These are phyloP conservation scores for Atractiella rhizophila DNA, from an alignment of 768 basidiomycete species.

Conservation along the genomic window DNA sequence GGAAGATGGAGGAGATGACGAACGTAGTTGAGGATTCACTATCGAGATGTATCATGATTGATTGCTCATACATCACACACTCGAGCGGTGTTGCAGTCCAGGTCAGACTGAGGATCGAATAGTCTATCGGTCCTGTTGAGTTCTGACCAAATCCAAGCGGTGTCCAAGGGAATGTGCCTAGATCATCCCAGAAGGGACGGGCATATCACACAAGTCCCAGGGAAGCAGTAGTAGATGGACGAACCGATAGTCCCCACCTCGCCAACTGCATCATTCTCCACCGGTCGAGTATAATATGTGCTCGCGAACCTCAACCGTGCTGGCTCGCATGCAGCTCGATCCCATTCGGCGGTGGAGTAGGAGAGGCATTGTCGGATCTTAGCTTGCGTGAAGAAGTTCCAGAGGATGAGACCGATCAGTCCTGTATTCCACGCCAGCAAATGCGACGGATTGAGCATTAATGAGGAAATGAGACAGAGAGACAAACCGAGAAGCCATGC, in stretches of 20 bases:
- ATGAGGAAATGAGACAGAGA: too few species aligned
- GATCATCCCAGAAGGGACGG: too few species aligned
- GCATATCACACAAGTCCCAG: too few species aligned
- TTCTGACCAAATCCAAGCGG: conserved; percentile 1
- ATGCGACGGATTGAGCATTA: too few species aligned
- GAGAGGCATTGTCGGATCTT: conserved; percentile 1
- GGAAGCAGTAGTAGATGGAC: too few species aligned
- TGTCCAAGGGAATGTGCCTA: conserved; percentile 7
- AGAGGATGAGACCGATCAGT: background rate
- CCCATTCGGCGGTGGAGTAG: background rate
- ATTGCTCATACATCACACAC: conserved; percentile 7
- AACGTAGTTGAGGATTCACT: background rate
- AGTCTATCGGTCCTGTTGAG: conserved; percentile 5
- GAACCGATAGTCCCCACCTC: conserved; percentile 3
- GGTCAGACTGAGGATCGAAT: conserved; percentile 1
- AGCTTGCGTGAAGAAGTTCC: conserved; percentile 4
- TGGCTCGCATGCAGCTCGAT: background rate
- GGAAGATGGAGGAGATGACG: background rate
- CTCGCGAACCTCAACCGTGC: conserved; percentile 3
- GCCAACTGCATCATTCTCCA: background rate
- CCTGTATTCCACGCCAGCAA: too few species aligned
- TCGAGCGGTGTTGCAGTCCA: conserved; percentile 5
- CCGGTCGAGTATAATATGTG: conserved; percentile 3
- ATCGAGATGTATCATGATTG: background rate
- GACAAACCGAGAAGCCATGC: background rate